Evolutionary conservation across 192 early-diverging fungal species (phyloP).

Genomic region (Coemansia guatemalensis): DNA sequence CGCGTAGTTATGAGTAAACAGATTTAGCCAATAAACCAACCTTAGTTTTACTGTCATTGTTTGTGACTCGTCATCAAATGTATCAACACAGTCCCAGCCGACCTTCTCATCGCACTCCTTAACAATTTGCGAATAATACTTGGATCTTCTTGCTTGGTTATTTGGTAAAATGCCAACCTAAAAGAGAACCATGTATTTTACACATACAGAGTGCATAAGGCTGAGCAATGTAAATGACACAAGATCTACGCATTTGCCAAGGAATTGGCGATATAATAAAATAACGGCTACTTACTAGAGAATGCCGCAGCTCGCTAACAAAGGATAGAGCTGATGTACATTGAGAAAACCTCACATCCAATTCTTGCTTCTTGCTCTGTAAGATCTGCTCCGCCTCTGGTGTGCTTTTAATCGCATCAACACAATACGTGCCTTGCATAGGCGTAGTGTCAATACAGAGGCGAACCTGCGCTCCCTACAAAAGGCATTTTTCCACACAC

Average conservation of each 20-base stretch:
- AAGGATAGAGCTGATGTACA: slow-evolving; percentile 42
- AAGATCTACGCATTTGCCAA: not conserved
- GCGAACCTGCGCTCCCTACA: slow-evolving; percentile 14
- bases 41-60: slow-evolving; percentile 10
- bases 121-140: slow-evolving; percentile 32
- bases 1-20: not conserved
- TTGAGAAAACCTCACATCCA: slow-evolving; percentile 37
- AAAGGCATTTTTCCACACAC: not conserved
- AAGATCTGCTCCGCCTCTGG: slow-evolving; percentile 19
- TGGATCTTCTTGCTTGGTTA: slow-evolving; percentile 5
- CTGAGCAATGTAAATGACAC: not conserved
- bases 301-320: slow-evolving; percentile 39
- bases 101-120: slow-evolving; percentile 28
- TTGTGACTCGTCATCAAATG: slow-evolving; percentile 31
- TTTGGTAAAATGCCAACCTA: slow-evolving; percentile 7
- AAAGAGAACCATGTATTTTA: not conserved
- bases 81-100: slow-evolving; percentile 29
- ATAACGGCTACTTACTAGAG: slow-evolving; percentile 25
- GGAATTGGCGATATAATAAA: not conserved
- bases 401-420: slow-evolving; percentile 33
- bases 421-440: slow-evolving; percentile 19
- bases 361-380: slow-evolving; percentile 9
- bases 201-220: not conserved
- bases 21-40: slow-evolving; percentile 14
- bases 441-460: slow-evolving; percentile 22